Base-by-base conservation (phyloP, 371 early-diverging fungal genomes). In the Mucor circinelloides region DNA sequence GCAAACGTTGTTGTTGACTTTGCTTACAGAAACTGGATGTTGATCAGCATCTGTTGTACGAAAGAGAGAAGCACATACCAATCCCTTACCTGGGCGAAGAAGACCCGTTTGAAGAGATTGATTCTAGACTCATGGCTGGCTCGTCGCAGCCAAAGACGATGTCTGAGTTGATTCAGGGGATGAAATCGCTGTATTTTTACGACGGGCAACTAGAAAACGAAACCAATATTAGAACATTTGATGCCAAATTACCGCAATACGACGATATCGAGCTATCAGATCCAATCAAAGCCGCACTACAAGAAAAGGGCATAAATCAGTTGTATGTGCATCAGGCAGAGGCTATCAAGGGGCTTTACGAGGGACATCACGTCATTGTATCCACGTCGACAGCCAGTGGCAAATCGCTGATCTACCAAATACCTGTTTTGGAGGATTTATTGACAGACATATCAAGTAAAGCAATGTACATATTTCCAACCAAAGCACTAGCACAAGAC, bases 401-500 rank as follows among this genome's bases (percentile, higher is more conserved):
- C 15, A 94, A 94, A 67, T 93, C 94, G 0, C 68, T 91, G 9
- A 84, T 93, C 10, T 94, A 91, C 67, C 93, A 93, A 60, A 67
- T 91, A 7, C 88, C 93, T 2, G 83, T 91, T 0, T 68, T 94
- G 10, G 79, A 86, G 44, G 64, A 66, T 1, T 70, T 94, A 23
- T 64, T 87, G 12, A 30, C 56, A 6, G 74, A 89, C 44, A 64
- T 54, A 2, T 25, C 64, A 0, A 67, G 70, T 6, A 81, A 79
- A 7, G 83, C 87, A 3, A 69, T 94, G 60, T 86, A 85, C 21
- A 73, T 94, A 3, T 93, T 89, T 61, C 89, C 90, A 7, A 90
- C 88, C 7, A 91, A 94, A 72, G 94, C 95, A 6, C 76, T 95
- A 23, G 90, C 94, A 0, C 93, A 93, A 67, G 93, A 95, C 79